These are phyloP conservation scores for Candida jianshihensis DNA, from an alignment of 805 yeast species.

Conservation along the genomic window DNA sequence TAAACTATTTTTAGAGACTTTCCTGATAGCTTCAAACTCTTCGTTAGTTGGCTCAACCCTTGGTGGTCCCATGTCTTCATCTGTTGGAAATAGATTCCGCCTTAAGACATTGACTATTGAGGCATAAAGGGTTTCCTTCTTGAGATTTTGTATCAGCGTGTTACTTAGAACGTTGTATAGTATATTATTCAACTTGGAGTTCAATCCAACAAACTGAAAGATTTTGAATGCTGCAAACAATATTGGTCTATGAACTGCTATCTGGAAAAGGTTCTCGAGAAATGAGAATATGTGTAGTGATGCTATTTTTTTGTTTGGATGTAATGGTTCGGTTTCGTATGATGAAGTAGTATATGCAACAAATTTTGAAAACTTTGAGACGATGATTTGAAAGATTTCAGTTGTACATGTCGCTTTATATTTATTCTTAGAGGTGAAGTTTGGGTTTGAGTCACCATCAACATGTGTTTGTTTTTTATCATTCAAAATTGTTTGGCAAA, in stretches of 20 bases:
- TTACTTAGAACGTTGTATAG: slow-evolving; percentile 17
- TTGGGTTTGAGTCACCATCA: too few species aligned
- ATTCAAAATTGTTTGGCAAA: slow-evolving; percentile 9
- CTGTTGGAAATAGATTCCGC: slow-evolving; percentile 38
- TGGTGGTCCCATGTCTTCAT: slow-evolving; percentile 44
- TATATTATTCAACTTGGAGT: slow-evolving; percentile 9
- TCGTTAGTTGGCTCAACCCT: slow-evolving; percentile 33
- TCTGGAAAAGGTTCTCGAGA: slow-evolving; percentile 17
- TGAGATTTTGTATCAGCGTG: slow-evolving; percentile 10
- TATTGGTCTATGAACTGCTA: slow-evolving; percentile 22
- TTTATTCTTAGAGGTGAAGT: background rate
- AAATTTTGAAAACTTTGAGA: slow-evolving; percentile 10
- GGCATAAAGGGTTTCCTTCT: slow-evolving; percentile 14
- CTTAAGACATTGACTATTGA: slow-evolving; percentile 25
- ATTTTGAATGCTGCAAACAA: slow-evolving; percentile 22
- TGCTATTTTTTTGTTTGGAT: background rate
- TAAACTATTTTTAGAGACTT: slow-evolving; percentile 21
- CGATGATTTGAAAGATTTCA: slow-evolving; percentile 1
- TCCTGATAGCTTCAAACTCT: slow-evolving; percentile 29
- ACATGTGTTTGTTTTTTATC: background rate
- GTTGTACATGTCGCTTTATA: background rate
- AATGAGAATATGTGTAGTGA: slow-evolving; percentile 15
- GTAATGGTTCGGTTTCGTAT: background rate
- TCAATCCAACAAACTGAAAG: slow-evolving; percentile 8
- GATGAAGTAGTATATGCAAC: slow-evolving; percentile 13